Conservation (phyloP, 2,329 filamentous ascomycete species). For the Aspergillus sp. region DNA sequence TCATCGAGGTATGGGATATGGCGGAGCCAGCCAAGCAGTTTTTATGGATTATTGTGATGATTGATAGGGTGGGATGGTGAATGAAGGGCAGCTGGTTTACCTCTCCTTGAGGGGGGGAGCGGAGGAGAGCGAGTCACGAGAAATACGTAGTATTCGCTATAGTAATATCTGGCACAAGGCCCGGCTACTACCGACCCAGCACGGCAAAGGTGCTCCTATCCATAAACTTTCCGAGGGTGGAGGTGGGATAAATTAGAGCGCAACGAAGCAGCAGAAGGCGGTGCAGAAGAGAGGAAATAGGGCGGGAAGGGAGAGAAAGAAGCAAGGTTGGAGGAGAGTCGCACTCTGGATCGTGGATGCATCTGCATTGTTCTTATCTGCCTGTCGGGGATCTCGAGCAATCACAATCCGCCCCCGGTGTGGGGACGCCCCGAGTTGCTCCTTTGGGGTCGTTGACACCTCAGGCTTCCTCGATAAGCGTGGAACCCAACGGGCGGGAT, state of each 20-base stretch:
- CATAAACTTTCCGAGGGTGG: neutral
- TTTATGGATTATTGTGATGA: neutral
- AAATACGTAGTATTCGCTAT: constrained; percentile 1
- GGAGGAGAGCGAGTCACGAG: constrained; percentile 6
- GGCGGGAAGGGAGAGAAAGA: constrained; percentile 1
- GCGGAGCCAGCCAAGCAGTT: neutral
- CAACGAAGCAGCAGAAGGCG: neutral
- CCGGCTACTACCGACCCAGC: neutral
- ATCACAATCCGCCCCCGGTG: constrained; percentile 10
- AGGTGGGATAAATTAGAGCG: neutral
- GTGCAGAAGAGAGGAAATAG: neutral
- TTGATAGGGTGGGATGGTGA: neutral
- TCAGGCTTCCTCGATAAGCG: constrained; percentile 13
- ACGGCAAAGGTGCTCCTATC: neutral
- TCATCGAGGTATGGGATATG: constrained; percentile 35
- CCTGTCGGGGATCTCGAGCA: constrained; percentile 17
- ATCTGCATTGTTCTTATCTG: constrained; percentile 2
- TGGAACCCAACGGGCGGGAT: neutral
- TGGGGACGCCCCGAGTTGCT: constrained; percentile 4
- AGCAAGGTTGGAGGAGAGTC: constrained; percentile 3
- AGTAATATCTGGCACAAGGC: neutral
- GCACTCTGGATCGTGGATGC: neutral
- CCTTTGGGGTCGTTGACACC: neutral
- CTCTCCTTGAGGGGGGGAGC: neutral
- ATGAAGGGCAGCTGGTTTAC: neutral